Conservation (phyloP, 768 basidiomycete genomes). For the Mycena leptocephala region DNA sequence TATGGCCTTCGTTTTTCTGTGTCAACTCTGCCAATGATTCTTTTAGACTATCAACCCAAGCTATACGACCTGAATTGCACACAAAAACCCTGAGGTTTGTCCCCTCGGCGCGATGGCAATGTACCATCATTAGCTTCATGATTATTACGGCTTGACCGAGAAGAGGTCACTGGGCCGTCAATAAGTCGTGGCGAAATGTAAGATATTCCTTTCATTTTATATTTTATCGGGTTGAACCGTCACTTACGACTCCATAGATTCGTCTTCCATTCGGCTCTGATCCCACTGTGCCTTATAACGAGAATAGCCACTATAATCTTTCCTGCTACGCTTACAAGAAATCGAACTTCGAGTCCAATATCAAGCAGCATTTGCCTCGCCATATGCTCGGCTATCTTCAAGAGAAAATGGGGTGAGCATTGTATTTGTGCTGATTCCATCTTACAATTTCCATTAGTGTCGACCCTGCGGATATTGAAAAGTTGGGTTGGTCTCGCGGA, state of each 20-base stretch:
- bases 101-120: slow-evolving; percentile 46
- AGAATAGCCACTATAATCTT: background rate
- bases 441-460: background rate
- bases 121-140: slow-evolving; percentile 47
- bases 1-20: slow-evolving; percentile 24
- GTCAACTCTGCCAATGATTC: too few relatives aligned
- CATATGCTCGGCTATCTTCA: background rate
- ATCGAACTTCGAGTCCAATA: background rate
- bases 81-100: slow-evolving; percentile 41
- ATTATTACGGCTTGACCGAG: slow-evolving; percentile 31
- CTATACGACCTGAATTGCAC: slow-evolving; percentile 48
- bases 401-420: background rate
- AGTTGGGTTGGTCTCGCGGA: background rate
- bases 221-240: background rate
- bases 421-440: background rate
- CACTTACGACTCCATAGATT: background rate
- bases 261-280: background rate
- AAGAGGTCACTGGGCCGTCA: too few relatives aligned
- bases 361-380: background rate
- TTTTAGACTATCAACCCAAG: slow-evolving; percentile 47
- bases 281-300: background rate
- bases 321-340: background rate
- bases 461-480: background rate
- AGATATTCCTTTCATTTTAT: too few relatives aligned
- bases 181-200: too few relatives aligned